phyloP scores from a whole-genome alignment of 2,329 filamentous ascomycete species.

The Parastagonospora nodorum region DNA sequence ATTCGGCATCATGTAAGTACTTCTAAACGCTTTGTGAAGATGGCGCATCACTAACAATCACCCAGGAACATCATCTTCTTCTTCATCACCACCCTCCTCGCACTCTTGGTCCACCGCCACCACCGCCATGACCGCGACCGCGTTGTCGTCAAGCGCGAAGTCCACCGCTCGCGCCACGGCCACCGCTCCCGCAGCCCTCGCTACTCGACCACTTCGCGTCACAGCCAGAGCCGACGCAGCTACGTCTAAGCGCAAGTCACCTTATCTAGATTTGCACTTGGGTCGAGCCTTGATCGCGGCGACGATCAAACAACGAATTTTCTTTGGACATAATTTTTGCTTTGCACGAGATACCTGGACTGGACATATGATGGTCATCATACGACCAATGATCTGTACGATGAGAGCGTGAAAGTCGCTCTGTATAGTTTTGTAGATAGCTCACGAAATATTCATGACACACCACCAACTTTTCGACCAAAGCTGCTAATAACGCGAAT shows the following conservation, averaged over 20 bases:
- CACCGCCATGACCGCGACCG: conserved; percentile 52
- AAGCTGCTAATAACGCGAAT: too few relatives aligned
- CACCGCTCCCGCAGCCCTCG: conserved; percentile 47
- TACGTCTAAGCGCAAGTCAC: conserved; percentile 32
- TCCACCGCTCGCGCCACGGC: conserved; percentile 52
- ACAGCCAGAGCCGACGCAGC: conserved; percentile 43
- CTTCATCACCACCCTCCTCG: conserved; percentile 57
- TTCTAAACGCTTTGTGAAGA: neutral
- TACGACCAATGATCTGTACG: neutral
- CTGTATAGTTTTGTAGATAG: neutral
- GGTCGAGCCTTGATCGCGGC: conserved; percentile 1
- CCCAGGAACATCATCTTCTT: conserved; percentile 46
- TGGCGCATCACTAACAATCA: conserved; percentile 24
- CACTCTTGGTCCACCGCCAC: conserved; percentile 61
- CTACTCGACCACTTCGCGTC: conserved; percentile 37
- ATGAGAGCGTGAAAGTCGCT: too few relatives aligned
- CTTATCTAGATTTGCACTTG: neutral
- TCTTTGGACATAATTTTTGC: conserved; percentile 16
- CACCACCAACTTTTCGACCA: neutral
- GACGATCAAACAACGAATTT: conserved; percentile 18
- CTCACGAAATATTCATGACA: neutral
- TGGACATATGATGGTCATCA: neutral
- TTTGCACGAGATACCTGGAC: neutral
- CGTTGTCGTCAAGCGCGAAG: conserved; percentile 60
- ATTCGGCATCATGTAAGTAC: conserved; percentile 78